A percentile compares a stretch with the other conserved stretches of the same genome.
Conservation (phyloP, 2,329 filamentous ascomycete genomes). For the Colletotrichum sojae region DNA sequence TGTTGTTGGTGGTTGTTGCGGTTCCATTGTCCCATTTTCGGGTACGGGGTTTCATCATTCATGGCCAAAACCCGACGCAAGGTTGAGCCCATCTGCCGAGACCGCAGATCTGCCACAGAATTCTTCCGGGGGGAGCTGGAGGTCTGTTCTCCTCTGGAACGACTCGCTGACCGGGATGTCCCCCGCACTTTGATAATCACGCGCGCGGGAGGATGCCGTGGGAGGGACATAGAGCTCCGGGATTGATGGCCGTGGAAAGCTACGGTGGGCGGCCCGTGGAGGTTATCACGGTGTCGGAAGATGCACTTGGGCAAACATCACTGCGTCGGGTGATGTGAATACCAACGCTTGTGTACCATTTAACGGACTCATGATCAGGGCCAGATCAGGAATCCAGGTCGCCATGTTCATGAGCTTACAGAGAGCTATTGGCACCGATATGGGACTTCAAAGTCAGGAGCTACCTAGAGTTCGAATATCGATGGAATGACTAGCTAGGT, state of each 20-base stretch:
- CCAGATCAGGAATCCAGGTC: no score
- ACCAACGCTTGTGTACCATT: no score
- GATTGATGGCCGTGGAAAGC: no score
- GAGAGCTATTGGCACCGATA: no score
- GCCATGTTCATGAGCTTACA: no score
- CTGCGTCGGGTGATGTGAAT: neutral
- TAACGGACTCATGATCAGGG: no score
- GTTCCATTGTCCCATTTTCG: slow-evolving; percentile 11
- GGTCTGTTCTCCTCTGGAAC: neutral
- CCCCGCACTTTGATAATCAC: slow-evolving; percentile 12
- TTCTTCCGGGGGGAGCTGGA: no score
- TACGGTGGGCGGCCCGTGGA: neutral
- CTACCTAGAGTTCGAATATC: no score
- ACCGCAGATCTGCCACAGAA: neutral
- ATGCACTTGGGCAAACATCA: neutral
- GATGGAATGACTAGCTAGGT: no score
- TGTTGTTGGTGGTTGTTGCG: no score
- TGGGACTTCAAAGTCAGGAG: no score
- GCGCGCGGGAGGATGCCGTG: slow-evolving; percentile 4
- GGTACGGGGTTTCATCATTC: slow-evolving; percentile 14
- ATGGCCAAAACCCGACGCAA: slow-evolving; percentile 21
- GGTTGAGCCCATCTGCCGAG: slow-evolving; percentile 16
- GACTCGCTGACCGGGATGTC: neutral
- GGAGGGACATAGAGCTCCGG: no score
- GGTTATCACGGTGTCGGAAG: neutral